Base-by-base conservation (phyloP, 768 basidiomycete species). In the Pleurotus giganteus region DNA sequence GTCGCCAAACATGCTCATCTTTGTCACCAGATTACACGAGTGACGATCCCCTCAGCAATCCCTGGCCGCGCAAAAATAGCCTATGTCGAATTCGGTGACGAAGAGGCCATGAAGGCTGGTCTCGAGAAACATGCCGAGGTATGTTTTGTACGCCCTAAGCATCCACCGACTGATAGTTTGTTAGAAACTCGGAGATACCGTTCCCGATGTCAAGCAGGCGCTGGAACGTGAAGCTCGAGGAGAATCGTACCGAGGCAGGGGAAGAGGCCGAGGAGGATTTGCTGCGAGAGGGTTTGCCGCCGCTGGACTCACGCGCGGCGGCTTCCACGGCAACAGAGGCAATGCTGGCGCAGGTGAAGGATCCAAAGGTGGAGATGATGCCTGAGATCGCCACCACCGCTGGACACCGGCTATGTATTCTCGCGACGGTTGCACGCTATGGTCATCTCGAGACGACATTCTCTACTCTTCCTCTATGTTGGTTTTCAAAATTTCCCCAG, bases 1-100 rank as follows among this genome's bases (percentile, higher is more conserved):
- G 11, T 24, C 60, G 41, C 37, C 45, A 39, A 21, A 12, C 29
- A n/a, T 26, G 51, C n/a, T 43, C 44, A 12, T 55, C 39, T 15
- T 50, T 31, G 24, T 63, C 29, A 24, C 39, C 57, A 90, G 86
- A 87, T 94, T 62, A 85, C 83, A 27, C 80, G 82, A 47, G 77
- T 94, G 49, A 77, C 78, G 57, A 77, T 86, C 56, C 89, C 88
- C 0, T 59, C 69, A 59, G 55, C 67, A 11, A 76, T 70, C 60
- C 61, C 69, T 3, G 80, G 81, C 8, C 81, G 85, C 43, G 70
- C 71, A 53, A 83, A 78, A 60, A 75, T 93, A 54, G 90, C 85
- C 1, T 97, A 93, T 65, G 83, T 97, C 50, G 94, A 96, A 65
- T 97, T 96, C 69, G 88, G 84, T 3, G 89, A 91, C 61, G 92